phyloP scores from a whole-genome alignment of 169 alveolate genomes.

The Ichthyophthirius multifiliis region DNA sequence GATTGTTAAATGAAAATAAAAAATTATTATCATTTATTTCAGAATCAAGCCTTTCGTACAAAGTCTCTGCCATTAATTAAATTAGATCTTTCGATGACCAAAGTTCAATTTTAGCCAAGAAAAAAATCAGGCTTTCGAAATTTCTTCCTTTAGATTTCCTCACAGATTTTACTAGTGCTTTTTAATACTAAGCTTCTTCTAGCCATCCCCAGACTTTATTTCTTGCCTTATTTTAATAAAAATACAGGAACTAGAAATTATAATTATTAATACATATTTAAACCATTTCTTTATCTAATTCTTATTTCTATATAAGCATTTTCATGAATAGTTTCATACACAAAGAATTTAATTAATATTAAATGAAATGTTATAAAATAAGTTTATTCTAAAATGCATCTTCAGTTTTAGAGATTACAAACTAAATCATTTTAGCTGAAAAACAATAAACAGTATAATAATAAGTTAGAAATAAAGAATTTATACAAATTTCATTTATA shows the following conservation, averaged over 20 bases:
- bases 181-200: not conserved
- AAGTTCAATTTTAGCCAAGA: not conserved
- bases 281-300: not conserved
- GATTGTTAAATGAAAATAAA: not conserved
- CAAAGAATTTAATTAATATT: not conserved
- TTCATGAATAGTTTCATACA: not conserved
- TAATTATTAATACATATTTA: not conserved
- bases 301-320: not conserved
- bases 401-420: not conserved
- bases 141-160: not conserved
- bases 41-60: not conserved
- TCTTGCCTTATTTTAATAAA: not conserved
- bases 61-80: not conserved
- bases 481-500: no score
- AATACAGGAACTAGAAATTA: not conserved
- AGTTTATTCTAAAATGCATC: not conserved
- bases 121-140: not conserved
- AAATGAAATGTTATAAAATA: not conserved
- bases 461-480: no score
- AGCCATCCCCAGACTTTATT: not conserved
- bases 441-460: not conserved
- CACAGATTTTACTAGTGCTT: not conserved
- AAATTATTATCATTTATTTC: not conserved
- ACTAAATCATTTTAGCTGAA: not conserved
- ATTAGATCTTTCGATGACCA: not conserved